These are phyloP conservation scores for Penicillium sp. DNA, from an alignment of 2,329 filamentous ascomycete genomes.

Conservation along the genomic window DNA sequence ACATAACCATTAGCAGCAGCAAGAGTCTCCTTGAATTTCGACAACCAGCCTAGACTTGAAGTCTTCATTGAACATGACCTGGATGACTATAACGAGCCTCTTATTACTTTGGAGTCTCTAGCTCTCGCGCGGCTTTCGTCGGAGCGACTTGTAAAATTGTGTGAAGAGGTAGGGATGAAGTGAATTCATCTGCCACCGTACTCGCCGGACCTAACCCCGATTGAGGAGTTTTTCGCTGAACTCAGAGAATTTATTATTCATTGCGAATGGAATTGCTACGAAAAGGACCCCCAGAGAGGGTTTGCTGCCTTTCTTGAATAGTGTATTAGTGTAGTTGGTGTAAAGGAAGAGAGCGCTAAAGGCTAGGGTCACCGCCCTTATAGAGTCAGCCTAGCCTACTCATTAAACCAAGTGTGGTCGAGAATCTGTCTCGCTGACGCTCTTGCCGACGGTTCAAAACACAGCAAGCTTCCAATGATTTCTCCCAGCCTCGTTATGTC, in stretches of 20 bases:
- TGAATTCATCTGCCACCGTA: too few species aligned
- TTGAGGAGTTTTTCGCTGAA: too few species aligned
- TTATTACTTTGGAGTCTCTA: background rate
- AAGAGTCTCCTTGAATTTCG: background rate
- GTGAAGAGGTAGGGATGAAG: too few species aligned
- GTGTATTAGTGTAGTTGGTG: background rate
- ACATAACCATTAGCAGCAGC: background rate
- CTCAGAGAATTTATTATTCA: too few species aligned
- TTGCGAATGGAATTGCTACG: background rate
- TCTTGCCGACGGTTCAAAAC: slow-evolving; percentile 34
- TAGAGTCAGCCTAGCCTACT: slow-evolving; percentile 7
- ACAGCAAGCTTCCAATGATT: slow-evolving; percentile 9
- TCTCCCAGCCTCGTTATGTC: too few species aligned
- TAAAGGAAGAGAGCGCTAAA: background rate
- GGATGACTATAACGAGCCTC: background rate
- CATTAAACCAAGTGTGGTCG: slow-evolving; percentile 32
- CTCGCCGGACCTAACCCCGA: too few species aligned
- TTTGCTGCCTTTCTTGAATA: background rate
- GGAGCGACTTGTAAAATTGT: too few species aligned
- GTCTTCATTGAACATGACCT: background rate
- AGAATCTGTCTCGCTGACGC: slow-evolving; percentile 32
- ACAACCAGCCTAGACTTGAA: background rate
- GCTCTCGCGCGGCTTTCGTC: too few species aligned
- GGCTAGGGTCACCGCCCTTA: background rate
- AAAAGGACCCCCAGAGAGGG: background rate